phyloP scores from a whole-genome alignment of 495 filamentous ascomycete genomes.

The Tuber aestivum region DNA sequence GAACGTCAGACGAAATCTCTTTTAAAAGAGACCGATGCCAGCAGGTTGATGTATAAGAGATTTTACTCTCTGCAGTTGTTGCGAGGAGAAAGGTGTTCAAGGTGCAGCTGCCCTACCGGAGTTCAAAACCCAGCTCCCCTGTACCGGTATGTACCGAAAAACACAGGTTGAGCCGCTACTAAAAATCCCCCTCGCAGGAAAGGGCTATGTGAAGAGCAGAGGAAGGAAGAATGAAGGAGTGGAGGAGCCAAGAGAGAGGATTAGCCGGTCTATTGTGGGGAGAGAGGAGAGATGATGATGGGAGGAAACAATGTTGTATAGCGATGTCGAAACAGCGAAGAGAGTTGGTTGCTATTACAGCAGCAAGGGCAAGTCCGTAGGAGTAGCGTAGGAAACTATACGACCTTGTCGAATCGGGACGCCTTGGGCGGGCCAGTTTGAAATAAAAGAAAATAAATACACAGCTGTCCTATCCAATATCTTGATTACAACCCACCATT shows the following conservation, averaged over 20 bases:
- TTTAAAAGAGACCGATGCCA: background rate
- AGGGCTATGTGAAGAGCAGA: background rate
- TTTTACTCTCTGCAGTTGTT: constrained; percentile 1
- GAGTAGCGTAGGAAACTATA: constrained; percentile 37
- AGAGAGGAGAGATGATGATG: constrained; percentile 17
- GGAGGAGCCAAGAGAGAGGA: background rate
- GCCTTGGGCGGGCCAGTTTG: constrained; percentile 29
- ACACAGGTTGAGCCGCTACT: constrained; percentile 1
- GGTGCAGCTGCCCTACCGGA: constrained; percentile 3
- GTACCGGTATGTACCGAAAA: constrained; percentile 7
- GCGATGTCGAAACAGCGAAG: constrained; percentile 22
- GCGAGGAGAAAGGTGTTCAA: background rate
- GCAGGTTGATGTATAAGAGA: constrained; percentile 2
- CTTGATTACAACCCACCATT: background rate
- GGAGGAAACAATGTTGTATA: constrained; percentile 33
- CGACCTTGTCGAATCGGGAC: constrained; percentile 35
- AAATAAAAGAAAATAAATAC: constrained; percentile 16
- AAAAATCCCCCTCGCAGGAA: background rate
- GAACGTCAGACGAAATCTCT: background rate
- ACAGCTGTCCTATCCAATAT: background rate
- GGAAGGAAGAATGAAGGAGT: background rate
- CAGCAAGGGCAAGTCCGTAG: constrained; percentile 37
- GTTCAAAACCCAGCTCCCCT: constrained; percentile 5
- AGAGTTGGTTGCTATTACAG: constrained; percentile 32
- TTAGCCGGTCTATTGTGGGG: constrained; percentile 5